Evolutionary conservation across 2,329 filamentous ascomycete genomes (phyloP), one percentile per base, ranked within the genome.

Genomic region (Fusarium incarnatum): DNA sequence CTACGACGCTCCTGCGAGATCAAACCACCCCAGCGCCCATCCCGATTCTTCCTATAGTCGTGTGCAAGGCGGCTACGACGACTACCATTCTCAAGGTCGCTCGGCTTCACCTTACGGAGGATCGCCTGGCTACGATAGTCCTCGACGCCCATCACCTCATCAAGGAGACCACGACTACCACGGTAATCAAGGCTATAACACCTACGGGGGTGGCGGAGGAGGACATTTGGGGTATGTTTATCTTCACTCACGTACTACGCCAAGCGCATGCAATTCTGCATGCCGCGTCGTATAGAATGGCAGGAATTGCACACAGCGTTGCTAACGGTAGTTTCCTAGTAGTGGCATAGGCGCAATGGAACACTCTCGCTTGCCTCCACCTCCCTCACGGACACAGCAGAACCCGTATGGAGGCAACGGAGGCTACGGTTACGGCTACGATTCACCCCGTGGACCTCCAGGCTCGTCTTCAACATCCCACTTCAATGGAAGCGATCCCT

Each of bases 251-350:
- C 71, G 76, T 70, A 84, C 81, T 73, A 80, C 89, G 2, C 88
- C 89, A 3, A 90, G 88, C 34, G 85, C 88, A 65, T 90, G 93
- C 80, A 92, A 93, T 77, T 88, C 91, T 69, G 85, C 90, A 83
- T 88, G 52, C 83, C 41, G 88, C 91, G 18, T 84, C 85, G 23
- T 91, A 89, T 72, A 91, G 89, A 59, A 89, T 93, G 79, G 84
- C 89, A 30, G 90, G 89, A 57, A 88, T 92, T 64, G 90, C 91
- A 41, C 84, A 89, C 73, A 87, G 83, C 58, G 87, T 92, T 50
- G 90, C 91, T 52, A 89, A 91, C 73, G 85, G 84, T 54, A 88
- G 90, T 79, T 84, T 88, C 66, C 83, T 66, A 86, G 91, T 71
- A 91, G 89, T 78, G 91, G 89, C 25, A 72, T 90, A 64, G 87